Percentiles rank a stretch among this genome's conserved stretches.
phyloP scores from a whole-genome alignment of 1,284 basidiomycete species.

The Pseudozyma pruni region DNA sequence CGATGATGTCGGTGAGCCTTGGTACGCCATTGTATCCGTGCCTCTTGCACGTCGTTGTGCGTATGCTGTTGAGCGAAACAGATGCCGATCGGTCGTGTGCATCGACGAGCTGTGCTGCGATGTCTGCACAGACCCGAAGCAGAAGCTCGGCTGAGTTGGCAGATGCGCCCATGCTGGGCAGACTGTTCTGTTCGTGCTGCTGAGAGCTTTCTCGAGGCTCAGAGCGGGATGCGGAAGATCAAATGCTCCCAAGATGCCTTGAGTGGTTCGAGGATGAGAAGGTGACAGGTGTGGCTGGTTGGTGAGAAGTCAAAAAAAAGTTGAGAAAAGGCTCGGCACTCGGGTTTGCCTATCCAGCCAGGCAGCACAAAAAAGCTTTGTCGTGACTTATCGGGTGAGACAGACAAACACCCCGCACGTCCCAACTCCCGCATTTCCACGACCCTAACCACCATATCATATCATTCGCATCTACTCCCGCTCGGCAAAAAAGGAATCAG shows the following conservation, averaged over 20 bases:
- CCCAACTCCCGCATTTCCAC: not conserved
- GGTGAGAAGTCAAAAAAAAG: constrained; percentile 7
- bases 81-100: constrained; percentile 76
- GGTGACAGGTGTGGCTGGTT: not conserved
- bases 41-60: constrained; percentile 89
- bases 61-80: constrained; percentile 87
- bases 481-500: not conserved
- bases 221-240: not conserved
- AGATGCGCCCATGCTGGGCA: constrained; percentile 44
- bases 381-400: not conserved
- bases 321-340: constrained; percentile 14
- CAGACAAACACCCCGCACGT: constrained; percentile 3
- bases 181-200: not conserved
- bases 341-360: constrained; percentile 3
- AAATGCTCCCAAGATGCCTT: not conserved
- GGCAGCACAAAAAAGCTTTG: too few species aligned
- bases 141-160: constrained; percentile 82
- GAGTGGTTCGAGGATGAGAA: not conserved
- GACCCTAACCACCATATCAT: constrained; percentile 13
- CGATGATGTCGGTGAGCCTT: constrained; percentile 95
- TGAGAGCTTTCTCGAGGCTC: not conserved
- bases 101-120: constrained; percentile 91
- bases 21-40: constrained; percentile 87
- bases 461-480: not conserved
- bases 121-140: constrained; percentile 90